Evolutionary conservation across 2,329 filamentous ascomycete genomes (phyloP), one percentile per base, ranked within the genome.

Genomic region (Eurotiales sp.): DNA sequence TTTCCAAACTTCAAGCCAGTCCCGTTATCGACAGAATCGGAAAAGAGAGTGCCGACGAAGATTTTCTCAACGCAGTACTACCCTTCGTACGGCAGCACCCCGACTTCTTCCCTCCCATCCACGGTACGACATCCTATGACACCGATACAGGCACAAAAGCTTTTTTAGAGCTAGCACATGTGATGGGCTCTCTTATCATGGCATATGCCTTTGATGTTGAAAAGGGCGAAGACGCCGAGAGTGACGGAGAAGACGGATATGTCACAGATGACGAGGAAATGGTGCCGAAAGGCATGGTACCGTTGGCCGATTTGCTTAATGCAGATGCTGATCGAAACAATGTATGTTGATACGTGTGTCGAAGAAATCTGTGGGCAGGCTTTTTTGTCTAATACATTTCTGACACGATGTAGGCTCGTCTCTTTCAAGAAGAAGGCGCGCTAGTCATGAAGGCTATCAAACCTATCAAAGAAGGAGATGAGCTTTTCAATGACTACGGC

Each of bases 401-500:
- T 41, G 12, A 37, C 15, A 17, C 7, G 21, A 6, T 22, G 23
- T 43, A 77, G 75, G 79, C 82, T 17, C 79, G 80, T 40, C 74
- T 85, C 0, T 83, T 81, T 61, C 81, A 85, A 64, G 80, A 83
- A 56, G 73, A 79, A 51, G 71, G 74, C 41, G 70, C 65, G 10
- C 75, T 95, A 8, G 83, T 84, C 2, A 92, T 93, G 67, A 86
- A 84, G 21, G 77, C 87, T 0, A 75, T 91, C 53, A 81, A 84
- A 39, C 71, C 80, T 1, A 90, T 96, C 61, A 71, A 69, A 21
- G 78, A 80, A 0, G 87, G 87, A 5, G 81, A 89, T 51, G 87
- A 95, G 67, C 82, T 96, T 15, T 82, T 91, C 64, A 95, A 95
- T 66, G 91, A 95, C 70, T 95, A 95, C 59, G 91, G 91, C 0